Conservation (phyloP, 805 yeast genomes). For the Ascoidea rubescens region DNA sequence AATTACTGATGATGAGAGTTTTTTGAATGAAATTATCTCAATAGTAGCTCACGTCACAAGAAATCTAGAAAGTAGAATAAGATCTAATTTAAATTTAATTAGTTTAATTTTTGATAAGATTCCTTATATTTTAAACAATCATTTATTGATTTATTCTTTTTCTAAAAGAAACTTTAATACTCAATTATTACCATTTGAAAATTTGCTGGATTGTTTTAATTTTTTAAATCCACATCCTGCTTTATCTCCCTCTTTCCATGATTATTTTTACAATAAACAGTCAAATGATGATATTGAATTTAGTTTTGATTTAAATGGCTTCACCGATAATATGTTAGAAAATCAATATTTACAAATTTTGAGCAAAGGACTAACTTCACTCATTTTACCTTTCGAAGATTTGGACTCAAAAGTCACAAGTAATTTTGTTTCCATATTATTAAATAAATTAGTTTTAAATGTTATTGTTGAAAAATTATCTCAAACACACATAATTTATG, state of each 20-base stretch:
- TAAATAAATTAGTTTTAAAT: slow-evolving; percentile 27
- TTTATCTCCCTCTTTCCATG: slow-evolving; percentile 13
- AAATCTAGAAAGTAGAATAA: slow-evolving; percentile 21
- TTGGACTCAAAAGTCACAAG: slow-evolving; percentile 24
- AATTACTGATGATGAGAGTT: slow-evolving; percentile 27
- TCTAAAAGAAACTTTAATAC: slow-evolving; percentile 17
- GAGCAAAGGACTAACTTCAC: slow-evolving; percentile 20
- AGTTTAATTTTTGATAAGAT: slow-evolving; percentile 29
- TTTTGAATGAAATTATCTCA: slow-evolving; percentile 25
- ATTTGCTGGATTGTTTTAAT: slow-evolving; percentile 22
- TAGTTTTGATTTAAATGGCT: not conserved
- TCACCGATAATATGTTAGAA: not conserved
- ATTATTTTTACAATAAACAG: slow-evolving; percentile 6
- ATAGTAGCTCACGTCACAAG: slow-evolving; percentile 26
- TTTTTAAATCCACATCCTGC: slow-evolving; percentile 22
- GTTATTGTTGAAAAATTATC: slow-evolving; percentile 29
- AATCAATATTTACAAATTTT: slow-evolving; percentile 22
- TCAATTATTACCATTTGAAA: slow-evolving; percentile 18
- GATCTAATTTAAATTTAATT: slow-evolving; percentile 18
- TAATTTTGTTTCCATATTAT: slow-evolving; percentile 23
- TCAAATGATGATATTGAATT: slow-evolving; percentile 4
- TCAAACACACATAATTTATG: slow-evolving; percentile 40
- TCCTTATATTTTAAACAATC: slow-evolving; percentile 25
- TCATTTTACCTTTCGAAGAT: slow-evolving; percentile 27
- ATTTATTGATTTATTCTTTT: slow-evolving; percentile 18